These are phyloP conservation scores for Neurospora sp. DNA, from an alignment of 495 filamentous ascomycete species.

Conservation along the genomic window DNA sequence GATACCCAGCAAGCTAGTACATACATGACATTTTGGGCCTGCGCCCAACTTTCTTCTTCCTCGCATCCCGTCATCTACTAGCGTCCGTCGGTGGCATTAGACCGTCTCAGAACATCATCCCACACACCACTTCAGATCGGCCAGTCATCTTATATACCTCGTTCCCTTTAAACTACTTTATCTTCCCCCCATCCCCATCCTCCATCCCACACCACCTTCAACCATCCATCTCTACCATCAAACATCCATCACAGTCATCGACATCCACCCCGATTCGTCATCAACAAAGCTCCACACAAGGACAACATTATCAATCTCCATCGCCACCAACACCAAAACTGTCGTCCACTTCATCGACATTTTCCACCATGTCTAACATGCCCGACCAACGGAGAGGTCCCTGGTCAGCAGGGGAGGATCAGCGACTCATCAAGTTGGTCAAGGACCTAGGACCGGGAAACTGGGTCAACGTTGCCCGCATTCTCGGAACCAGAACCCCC, in stretches of 20 bases:
- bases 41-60: neutral
- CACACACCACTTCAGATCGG: neutral
- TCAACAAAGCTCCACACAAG: neutral
- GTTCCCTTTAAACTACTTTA: neutral
- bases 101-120: neutral
- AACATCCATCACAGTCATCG: neutral
- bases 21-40: neutral
- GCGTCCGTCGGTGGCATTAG: neutral
- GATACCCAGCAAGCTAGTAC: neutral
- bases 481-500: conserved; percentile 68
- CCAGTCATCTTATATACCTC: neutral
- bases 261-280: neutral
- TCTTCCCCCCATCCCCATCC: neutral
- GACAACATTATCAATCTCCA: neutral
- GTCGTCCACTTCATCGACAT: neutral
- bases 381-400: conserved; percentile 45
- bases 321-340: neutral
- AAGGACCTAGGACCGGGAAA: conserved; percentile 70
- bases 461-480: conserved; percentile 82
- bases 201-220: neutral
- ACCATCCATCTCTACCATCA: neutral
- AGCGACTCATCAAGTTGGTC: conserved; percentile 61
- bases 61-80: conserved; percentile 1
- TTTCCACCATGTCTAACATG: neutral
- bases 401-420: conserved; percentile 79